Evolutionary conservation across 2,329 filamentous ascomycete genomes (phyloP).

Genomic region (Fusarium tricinctum): DNA sequence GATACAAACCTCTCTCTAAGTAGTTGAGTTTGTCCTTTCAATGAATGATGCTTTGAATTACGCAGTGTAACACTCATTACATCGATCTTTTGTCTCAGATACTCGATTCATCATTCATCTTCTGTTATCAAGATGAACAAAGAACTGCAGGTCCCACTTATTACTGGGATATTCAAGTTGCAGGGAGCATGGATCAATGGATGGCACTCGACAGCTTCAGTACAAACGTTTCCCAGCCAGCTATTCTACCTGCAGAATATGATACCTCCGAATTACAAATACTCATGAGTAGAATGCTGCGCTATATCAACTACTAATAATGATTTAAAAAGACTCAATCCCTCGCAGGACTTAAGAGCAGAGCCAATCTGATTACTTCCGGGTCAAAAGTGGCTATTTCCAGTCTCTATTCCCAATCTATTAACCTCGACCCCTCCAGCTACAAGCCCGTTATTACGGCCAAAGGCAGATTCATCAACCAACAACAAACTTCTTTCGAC

Average conservation of each 20-base stretch:
- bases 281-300: neutral
- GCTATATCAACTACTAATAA: neutral
- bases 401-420: neutral
- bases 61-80: neutral
- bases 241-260: too few species aligned
- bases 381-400: neutral
- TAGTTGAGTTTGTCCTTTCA: neutral
- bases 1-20: too few species aligned
- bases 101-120: constrained; percentile 14
- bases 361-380: neutral
- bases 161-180: constrained; percentile 11
- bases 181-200: constrained; percentile 20
- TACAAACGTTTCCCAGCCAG: too few species aligned
- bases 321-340: neutral
- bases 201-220: neutral
- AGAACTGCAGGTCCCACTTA: constrained; percentile 18
- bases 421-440: constrained; percentile 1
- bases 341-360: neutral
- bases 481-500: neutral
- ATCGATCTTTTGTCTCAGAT: neutral
- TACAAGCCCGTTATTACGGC: constrained; percentile 19
- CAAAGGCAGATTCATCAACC: constrained; percentile 10
- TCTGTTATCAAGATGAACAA: constrained; percentile 16
- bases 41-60: neutral
- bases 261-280: neutral